phyloP scores from a whole-genome alignment of 371 early-diverging fungal species.

The Mucor indicus region DNA sequence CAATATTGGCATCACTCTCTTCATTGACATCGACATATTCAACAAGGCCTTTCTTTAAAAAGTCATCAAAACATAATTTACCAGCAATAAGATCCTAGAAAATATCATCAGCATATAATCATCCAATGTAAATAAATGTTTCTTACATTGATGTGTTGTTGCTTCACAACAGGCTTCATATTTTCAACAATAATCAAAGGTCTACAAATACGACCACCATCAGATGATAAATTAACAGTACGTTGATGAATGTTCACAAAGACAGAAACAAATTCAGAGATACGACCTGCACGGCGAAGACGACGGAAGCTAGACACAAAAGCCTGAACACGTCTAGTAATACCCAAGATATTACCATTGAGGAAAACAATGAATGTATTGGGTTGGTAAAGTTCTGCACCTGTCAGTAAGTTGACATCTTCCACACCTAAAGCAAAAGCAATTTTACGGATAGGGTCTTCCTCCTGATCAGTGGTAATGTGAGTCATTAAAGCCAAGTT shows the following conservation, averaged over 20 bases:
- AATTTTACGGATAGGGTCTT: slow-evolving; percentile 73
- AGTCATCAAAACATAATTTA: slow-evolving; percentile 83
- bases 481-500: slow-evolving; percentile 99
- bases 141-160: slow-evolving; percentile 64
- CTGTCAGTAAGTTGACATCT: slow-evolving; percentile 82
- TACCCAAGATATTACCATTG: slow-evolving; percentile 92
- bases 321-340: slow-evolving; percentile 73
- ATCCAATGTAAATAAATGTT: background rate
- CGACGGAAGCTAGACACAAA: slow-evolving; percentile 85
- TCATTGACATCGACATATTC: slow-evolving; percentile 99
- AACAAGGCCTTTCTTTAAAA: slow-evolving; percentile 90
- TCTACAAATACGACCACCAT: slow-evolving; percentile 98
- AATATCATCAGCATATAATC: slow-evolving; percentile 14
- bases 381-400: slow-evolving; percentile 76
- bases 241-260: slow-evolving; percentile 83
- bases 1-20: slow-evolving; percentile 96
- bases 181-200: slow-evolving; percentile 97
- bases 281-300: slow-evolving; percentile 81
- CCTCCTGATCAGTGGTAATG: slow-evolving; percentile 96
- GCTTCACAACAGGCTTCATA: slow-evolving; percentile 67
- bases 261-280: slow-evolving; percentile 94
- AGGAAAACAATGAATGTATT: slow-evolving; percentile 83
- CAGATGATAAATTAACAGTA: slow-evolving; percentile 93
- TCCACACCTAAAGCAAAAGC: slow-evolving; percentile 86
- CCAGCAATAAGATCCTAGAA: slow-evolving; percentile 51